Evolutionary conservation across 140 eudicot genomes (phyloP).

Genomic region (Cichorium intybus): DNA sequence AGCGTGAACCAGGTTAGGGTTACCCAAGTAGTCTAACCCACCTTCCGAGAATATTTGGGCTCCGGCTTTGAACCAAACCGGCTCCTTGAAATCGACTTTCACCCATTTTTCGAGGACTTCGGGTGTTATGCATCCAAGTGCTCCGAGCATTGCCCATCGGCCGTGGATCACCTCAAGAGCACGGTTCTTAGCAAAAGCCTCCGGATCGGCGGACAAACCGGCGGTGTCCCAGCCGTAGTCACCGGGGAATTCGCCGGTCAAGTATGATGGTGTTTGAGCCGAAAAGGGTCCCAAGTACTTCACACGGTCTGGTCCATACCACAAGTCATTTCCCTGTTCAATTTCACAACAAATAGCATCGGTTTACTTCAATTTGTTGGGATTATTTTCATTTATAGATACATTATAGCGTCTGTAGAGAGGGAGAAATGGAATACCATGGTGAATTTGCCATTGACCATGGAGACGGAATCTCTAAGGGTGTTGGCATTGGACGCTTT

Average conservation of each 20-base stretch:
- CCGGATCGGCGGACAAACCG: slow-evolving; percentile 97
- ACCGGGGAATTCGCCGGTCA: slow-evolving; percentile 90
- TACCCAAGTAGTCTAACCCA: slow-evolving; percentile 92
- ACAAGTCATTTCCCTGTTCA: slow-evolving; percentile 65
- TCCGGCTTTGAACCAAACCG: slow-evolving; percentile 98
- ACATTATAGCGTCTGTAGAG: too few species aligned
- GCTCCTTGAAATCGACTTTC: slow-evolving; percentile 83
- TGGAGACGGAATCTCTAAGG: slow-evolving; percentile 52
- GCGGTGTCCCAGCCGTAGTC: slow-evolving; percentile 98
- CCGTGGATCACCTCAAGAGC: slow-evolving; percentile 99
- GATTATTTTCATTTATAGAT: too few species aligned
- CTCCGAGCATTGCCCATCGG: slow-evolving; percentile 97
- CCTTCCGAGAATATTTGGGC: slow-evolving; percentile 95
- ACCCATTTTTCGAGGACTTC: slow-evolving; percentile 89
- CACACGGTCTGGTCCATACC: slow-evolving; percentile 97
- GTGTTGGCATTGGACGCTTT: slow-evolving; percentile 42
- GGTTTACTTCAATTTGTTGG: too few species aligned
- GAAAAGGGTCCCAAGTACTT: slow-evolving; percentile 98
- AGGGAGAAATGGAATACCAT: slow-evolving; percentile 35
- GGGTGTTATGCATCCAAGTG: slow-evolving; percentile 84
- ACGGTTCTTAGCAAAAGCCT: slow-evolving; percentile 90
- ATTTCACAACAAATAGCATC: not conserved
- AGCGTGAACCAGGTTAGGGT: slow-evolving; percentile 95
- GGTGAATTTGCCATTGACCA: slow-evolving; percentile 52
- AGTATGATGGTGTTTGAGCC: slow-evolving; percentile 94